These are phyloP conservation scores for Pestalotiopsis sp. DNA, from an alignment of 2,329 filamentous ascomycete genomes.

Conservation along the genomic window DNA sequence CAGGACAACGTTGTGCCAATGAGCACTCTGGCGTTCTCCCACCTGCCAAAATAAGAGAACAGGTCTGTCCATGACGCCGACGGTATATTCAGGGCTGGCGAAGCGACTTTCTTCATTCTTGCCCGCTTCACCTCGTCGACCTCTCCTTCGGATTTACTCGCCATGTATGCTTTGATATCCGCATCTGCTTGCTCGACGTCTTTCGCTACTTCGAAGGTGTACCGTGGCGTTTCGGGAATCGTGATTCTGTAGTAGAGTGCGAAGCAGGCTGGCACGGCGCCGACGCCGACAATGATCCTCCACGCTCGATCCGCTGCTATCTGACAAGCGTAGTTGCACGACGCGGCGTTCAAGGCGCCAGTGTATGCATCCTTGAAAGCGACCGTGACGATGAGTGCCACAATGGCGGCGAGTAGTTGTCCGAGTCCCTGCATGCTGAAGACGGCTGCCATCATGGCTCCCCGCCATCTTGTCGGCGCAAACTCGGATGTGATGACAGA, in stretches of 20 bases:
- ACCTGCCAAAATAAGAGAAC: slow-evolving; percentile 65
- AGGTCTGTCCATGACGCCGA: slow-evolving; percentile 73
- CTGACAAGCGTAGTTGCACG: slow-evolving; percentile 65
- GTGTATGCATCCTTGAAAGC: slow-evolving; percentile 60
- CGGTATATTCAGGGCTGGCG: slow-evolving; percentile 61
- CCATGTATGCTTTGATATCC: slow-evolving; percentile 65
- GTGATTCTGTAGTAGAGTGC: slow-evolving; percentile 86
- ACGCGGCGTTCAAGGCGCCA: slow-evolving; percentile 37
- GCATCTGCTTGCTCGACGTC: slow-evolving; percentile 75
- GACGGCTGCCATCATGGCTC: slow-evolving; percentile 80
- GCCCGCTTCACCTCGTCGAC: slow-evolving; percentile 51
- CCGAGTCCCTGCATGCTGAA: slow-evolving; percentile 86
- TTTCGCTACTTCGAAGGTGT: slow-evolving; percentile 78
- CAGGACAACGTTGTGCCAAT: slow-evolving; percentile 78
- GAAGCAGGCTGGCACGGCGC: slow-evolving; percentile 74
- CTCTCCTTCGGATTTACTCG: slow-evolving; percentile 48
- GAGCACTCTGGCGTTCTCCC: slow-evolving; percentile 71
- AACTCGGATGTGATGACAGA: slow-evolving; percentile 86
- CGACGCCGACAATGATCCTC: slow-evolving; percentile 79
- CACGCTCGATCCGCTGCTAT: slow-evolving; percentile 78
- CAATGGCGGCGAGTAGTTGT: slow-evolving; percentile 71
- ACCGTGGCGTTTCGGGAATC: slow-evolving; percentile 82
- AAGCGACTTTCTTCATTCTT: slow-evolving; percentile 53
- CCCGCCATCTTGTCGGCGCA: slow-evolving; percentile 78
- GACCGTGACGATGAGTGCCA: slow-evolving; percentile 69